Percentiles rank a stretch among this genome's conserved stretches.
Conservation (phyloP, 805 yeast species). For the Kodamaea neixiangensis region DNA sequence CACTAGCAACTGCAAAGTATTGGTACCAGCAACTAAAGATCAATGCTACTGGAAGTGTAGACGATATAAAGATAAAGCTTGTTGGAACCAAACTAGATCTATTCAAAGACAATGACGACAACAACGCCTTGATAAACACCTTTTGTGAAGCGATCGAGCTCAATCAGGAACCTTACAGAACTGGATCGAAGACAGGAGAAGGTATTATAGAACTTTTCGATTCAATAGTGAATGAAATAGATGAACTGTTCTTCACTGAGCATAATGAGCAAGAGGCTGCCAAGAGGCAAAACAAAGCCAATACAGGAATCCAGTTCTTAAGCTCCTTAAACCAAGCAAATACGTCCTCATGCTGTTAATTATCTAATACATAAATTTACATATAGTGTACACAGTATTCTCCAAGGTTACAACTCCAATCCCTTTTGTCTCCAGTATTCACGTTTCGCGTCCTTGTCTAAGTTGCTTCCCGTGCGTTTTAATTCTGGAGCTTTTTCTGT, state of each 20-base stretch:
- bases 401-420: constrained; percentile 26
- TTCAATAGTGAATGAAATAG: constrained; percentile 30
- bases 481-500: not conserved
- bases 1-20: constrained; percentile 71
- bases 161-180: constrained; percentile 21
- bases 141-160: constrained; percentile 1
- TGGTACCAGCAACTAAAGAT: constrained; percentile 82
- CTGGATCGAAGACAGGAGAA: constrained; percentile 73
- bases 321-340: constrained; percentile 4
- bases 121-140: not conserved
- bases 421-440: constrained; percentile 48
- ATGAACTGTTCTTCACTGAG: constrained; percentile 30
- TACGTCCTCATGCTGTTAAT: constrained; percentile 5
- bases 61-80: constrained; percentile 41
- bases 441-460: constrained; percentile 37
- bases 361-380: not conserved
- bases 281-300: constrained; percentile 4
- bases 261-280: constrained; percentile 13
- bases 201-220: constrained; percentile 50
- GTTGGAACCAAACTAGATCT: constrained; percentile 88
- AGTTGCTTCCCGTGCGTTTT: constrained; percentile 11
- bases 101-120: constrained; percentile 20
- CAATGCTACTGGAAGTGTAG: constrained; percentile 21
- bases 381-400: constrained; percentile 2
- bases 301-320: constrained; percentile 4